phyloP scores from a whole-genome alignment of 2,329 filamentous ascomycete species.

The Fusarium protoensiforme region DNA sequence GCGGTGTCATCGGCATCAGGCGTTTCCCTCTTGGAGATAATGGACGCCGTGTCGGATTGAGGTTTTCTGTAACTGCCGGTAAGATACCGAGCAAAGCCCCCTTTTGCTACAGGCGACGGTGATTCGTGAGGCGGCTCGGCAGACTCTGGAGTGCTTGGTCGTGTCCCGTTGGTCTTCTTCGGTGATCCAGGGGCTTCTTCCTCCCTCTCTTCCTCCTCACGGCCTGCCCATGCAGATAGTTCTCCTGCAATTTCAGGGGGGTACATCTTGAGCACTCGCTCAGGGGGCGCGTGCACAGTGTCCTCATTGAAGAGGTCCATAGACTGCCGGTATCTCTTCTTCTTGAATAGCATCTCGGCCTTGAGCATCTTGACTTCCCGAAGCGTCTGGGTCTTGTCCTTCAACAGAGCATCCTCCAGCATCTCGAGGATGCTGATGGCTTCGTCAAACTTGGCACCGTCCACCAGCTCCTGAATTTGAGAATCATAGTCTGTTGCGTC shows the following conservation, averaged over 20 bases:
- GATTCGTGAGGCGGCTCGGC: slow-evolving; percentile 41
- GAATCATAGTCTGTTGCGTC: slow-evolving; percentile 89
- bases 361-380: slow-evolving; percentile 92
- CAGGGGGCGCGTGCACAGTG: slow-evolving; percentile 88
- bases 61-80: slow-evolving; percentile 58
- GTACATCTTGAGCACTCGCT: slow-evolving; percentile 86
- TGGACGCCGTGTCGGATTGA: slow-evolving; percentile 67
- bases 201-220: slow-evolving; percentile 46
- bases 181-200: slow-evolving; percentile 49
- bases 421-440: slow-evolving; percentile 89
- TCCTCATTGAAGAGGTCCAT: slow-evolving; percentile 88
- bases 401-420: slow-evolving; percentile 90
- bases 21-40: slow-evolving; percentile 66
- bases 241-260: slow-evolving; percentile 86
- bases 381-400: slow-evolving; percentile 82
- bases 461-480: slow-evolving; percentile 85
- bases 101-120: slow-evolving; percentile 52
- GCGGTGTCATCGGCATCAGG: slow-evolving; percentile 65
- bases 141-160: slow-evolving; percentile 43
- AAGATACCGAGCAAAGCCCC: slow-evolving; percentile 66
- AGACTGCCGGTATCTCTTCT: slow-evolving; percentile 84
- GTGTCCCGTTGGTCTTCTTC: slow-evolving; percentile 44
- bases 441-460: slow-evolving; percentile 82
- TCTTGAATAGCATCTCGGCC: slow-evolving; percentile 83
- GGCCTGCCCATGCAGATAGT: slow-evolving; percentile 67